A percentile compares a stretch with the other conserved stretches of the same genome.
Conservation (phyloP, 768 basidiomycete species). For the Trametes gibbosa region DNA sequence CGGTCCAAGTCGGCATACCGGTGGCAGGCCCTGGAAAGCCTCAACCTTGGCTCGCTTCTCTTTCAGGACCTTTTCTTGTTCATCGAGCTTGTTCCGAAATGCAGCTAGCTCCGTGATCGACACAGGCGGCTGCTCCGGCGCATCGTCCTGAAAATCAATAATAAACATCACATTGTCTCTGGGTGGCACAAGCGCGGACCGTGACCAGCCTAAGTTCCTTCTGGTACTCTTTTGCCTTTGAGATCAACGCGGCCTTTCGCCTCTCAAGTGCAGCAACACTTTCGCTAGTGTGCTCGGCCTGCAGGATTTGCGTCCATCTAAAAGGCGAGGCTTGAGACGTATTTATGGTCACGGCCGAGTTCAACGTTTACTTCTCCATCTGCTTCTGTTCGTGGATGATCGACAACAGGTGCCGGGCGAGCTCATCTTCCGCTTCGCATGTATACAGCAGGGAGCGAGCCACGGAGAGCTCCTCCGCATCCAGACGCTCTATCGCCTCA, state of each 20-base stretch:
- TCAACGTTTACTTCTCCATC: constrained; percentile 35
- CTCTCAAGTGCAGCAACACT: constrained; percentile 35
- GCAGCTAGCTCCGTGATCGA: constrained; percentile 39
- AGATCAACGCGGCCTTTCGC: constrained; percentile 39
- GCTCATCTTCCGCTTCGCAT: constrained; percentile 36
- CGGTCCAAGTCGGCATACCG: constrained; percentile 30
- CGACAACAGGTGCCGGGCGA: constrained; percentile 34
- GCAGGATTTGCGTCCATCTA: constrained; percentile 38
- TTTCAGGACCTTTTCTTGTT: constrained; percentile 38
- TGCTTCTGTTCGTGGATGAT: constrained; percentile 37
- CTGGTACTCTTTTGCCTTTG: constrained; percentile 49
- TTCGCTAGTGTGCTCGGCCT: constrained; percentile 28
- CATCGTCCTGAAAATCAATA: constrained; percentile 25
- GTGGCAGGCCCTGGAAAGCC: constrained; percentile 50
- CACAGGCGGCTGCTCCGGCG: constrained; percentile 31
- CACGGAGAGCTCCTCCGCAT: constrained; percentile 30
- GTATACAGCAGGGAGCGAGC: constrained; percentile 36
- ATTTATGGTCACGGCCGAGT: too few species aligned
- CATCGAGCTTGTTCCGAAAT: constrained; percentile 38
- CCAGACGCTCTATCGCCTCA: constrained; percentile 35
- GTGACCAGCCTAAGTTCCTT: constrained; percentile 36
- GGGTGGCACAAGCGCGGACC: constrained; percentile 23
- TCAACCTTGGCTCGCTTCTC: constrained; percentile 43
- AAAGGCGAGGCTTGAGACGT: neutral
- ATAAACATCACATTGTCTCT: neutral